Base-by-base conservation (phyloP, 2,329 filamentous ascomycete genomes). In the Pseudopyricularia javanii region DNA sequence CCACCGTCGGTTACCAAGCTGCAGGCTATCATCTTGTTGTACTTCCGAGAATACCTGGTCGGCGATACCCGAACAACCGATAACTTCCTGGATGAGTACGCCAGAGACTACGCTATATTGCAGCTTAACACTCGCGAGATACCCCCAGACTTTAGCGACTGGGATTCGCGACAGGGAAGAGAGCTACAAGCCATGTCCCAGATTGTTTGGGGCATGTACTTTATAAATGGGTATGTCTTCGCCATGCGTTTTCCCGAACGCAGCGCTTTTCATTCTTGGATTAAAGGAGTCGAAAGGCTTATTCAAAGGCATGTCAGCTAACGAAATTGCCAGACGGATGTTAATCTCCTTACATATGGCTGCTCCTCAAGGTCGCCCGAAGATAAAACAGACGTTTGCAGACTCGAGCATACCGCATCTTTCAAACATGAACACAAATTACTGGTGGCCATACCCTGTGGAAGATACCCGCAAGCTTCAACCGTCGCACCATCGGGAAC, bases 191-290 rank as follows among this genome's bases (percentile, higher is more conserved):
- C 57, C 2, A 6, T 56, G 6, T 55, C 55, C 3, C 53, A 47
- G 3, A 58, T 59, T 4, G 22, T 54, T 5, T 62, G 59, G 58
- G 61, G 60, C 2, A 54, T 62, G 7, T 61, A 60, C 26, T 56
- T 51, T 51, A 47, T 61, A 9, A 56, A 61, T 14, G 53, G 53
- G 60, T 61, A 52, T 49, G 61, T 32, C 22, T 30, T 30, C 9
- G 5, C 28, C 28, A 9, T 30, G 9, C 9, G 28, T 30, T 9
- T 9, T 30, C 28, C 28, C 9, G n/a, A 22, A 4, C 26, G 8
- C 32, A 3, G 30, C 14, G 24, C 30, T 40, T 45, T 37, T 22
- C 32, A 11, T 26, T 22, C 35, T 22, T 50, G 4, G 14, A 24
- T 11, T 24, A 24, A 14, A 45, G 4, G 20, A 15, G 11, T 45